These are phyloP conservation scores for Colletotrichum cereale DNA, from an alignment of 2,329 filamentous ascomycete genomes.

Conservation along the genomic window DNA sequence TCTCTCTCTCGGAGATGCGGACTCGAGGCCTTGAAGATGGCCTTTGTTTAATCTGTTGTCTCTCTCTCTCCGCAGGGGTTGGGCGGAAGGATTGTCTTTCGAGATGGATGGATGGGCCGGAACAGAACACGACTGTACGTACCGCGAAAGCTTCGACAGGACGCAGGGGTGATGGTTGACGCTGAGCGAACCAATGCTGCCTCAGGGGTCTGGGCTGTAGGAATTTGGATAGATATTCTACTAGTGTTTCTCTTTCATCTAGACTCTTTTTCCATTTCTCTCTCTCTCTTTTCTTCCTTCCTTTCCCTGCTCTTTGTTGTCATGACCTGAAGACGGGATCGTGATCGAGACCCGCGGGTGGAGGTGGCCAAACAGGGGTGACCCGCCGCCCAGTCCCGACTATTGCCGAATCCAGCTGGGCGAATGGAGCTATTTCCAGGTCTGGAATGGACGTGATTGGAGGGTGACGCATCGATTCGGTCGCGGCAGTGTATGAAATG, in stretches of 20 bases:
- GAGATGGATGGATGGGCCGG: conserved; percentile 19
- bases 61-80: conserved; percentile 22
- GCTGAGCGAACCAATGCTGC: conserved; percentile 16
- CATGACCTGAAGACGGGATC: conserved; percentile 25
- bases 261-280: conserved; percentile 1
- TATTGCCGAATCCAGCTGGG: conserved; percentile 40
- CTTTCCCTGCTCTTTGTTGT: conserved; percentile 1
- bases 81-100: conserved; percentile 23
- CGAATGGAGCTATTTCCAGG: conserved; percentile 37
- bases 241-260: conserved; percentile 34
- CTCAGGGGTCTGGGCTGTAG: neutral
- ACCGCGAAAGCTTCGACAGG: conserved; percentile 25
- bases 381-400: conserved; percentile 24
- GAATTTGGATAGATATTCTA: conserved; percentile 11
- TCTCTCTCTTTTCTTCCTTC: neutral
- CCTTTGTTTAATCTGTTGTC: conserved; percentile 25
- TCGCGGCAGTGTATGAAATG: conserved; percentile 27
- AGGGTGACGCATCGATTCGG: conserved; percentile 17
- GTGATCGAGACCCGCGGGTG: conserved; percentile 29
- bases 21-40: conserved; percentile 2
- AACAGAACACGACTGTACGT: conserved; percentile 24
- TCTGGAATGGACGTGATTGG: conserved; percentile 34
- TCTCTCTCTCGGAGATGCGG: too few species aligned
- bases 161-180: conserved; percentile 31
- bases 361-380: conserved; percentile 26